These are phyloP conservation scores for Mortierella sp. DNA, from an alignment of 371 early-diverging fungal species.

Conservation along the genomic window DNA sequence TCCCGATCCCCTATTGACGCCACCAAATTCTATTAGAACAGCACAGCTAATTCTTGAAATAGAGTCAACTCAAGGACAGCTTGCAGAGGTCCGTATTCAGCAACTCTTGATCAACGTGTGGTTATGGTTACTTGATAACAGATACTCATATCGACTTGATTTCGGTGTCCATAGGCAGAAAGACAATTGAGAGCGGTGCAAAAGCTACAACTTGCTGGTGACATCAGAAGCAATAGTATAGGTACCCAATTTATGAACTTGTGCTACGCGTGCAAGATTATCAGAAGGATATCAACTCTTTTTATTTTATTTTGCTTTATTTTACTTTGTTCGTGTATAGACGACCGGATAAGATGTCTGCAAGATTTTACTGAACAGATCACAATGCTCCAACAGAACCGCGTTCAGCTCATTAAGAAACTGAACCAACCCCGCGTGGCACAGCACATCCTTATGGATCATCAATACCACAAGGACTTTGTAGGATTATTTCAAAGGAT, in stretches of 20 bases:
- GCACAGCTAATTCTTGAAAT: constrained; percentile 17
- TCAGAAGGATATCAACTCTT: neutral
- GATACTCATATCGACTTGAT: neutral
- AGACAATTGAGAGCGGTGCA: constrained; percentile 10
- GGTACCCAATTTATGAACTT: constrained; percentile 6
- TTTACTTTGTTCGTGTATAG: neutral
- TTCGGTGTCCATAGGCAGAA: constrained; percentile 1
- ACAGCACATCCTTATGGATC: constrained; percentile 18
- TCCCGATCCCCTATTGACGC: neutral
- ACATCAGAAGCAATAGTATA: constrained; percentile 1
- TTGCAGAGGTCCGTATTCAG: constrained; percentile 13
- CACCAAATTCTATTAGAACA: constrained; percentile 5
- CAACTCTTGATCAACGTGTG: neutral
- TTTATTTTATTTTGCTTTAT: neutral
- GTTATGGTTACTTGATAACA: neutral
- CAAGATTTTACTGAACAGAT: constrained; percentile 17
- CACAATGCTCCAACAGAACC: constrained; percentile 11
- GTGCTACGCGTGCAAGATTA: too few relatives aligned
- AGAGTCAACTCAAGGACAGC: neutral
- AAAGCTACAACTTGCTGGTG: constrained; percentile 16
- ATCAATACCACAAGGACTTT: constrained; percentile 26
- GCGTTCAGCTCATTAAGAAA: constrained; percentile 13
- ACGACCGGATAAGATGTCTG: constrained; percentile 23
- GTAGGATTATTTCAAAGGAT: constrained; percentile 21
- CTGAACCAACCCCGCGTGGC: constrained; percentile 3